These are phyloP conservation scores for Inosperma sp. DNA, from an alignment of 768 basidiomycete genomes.

Conservation along the genomic window DNA sequence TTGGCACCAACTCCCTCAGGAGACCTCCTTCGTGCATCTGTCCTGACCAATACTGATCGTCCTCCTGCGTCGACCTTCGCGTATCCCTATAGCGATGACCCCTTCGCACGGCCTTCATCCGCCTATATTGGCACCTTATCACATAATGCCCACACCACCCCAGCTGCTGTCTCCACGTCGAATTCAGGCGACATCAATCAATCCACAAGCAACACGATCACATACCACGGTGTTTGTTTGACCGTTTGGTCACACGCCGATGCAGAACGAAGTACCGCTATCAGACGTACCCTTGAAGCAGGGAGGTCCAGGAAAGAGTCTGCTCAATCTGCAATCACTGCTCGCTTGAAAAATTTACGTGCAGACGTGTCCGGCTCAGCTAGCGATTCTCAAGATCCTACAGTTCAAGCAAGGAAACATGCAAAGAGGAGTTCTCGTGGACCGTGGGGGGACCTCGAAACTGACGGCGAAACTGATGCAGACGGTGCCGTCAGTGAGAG, in stretches of 20 bases:
- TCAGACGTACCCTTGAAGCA: constrained; percentile 77
- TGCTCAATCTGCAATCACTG: constrained; percentile 64
- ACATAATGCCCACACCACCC: constrained; percentile 35
- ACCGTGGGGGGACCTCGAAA: constrained; percentile 70
- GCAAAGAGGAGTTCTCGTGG: constrained; percentile 58
- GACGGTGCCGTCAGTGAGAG: constrained; percentile 80
- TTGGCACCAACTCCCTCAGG: constrained; percentile 70
- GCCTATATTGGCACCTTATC: constrained; percentile 72
- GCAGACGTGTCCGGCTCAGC: constrained; percentile 46
- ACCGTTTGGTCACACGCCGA: constrained; percentile 97
- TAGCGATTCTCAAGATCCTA: constrained; percentile 48
- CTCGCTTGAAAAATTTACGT: constrained; percentile 62
- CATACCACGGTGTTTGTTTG: constrained; percentile 88
- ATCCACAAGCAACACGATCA: constrained; percentile 45
- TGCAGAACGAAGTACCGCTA: constrained; percentile 77
- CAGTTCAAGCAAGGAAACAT: constrained; percentile 50
- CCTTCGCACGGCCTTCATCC: constrained; percentile 74
- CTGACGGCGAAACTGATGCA: constrained; percentile 72
- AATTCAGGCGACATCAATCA: constrained; percentile 31
- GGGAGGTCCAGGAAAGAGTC: constrained; percentile 76
- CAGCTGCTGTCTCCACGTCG: constrained; percentile 29
- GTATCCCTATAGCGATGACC: constrained; percentile 72
- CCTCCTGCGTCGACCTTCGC: constrained; percentile 69
- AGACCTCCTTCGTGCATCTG: constrained; percentile 69
- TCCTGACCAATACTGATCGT: constrained; percentile 59